A percentile compares a stretch with the other conserved stretches of the same genome.
These are phyloP conservation scores for Annulohypoxylon moriforme DNA, from an alignment of 495 filamentous ascomycete genomes.

Conservation along the genomic window DNA sequence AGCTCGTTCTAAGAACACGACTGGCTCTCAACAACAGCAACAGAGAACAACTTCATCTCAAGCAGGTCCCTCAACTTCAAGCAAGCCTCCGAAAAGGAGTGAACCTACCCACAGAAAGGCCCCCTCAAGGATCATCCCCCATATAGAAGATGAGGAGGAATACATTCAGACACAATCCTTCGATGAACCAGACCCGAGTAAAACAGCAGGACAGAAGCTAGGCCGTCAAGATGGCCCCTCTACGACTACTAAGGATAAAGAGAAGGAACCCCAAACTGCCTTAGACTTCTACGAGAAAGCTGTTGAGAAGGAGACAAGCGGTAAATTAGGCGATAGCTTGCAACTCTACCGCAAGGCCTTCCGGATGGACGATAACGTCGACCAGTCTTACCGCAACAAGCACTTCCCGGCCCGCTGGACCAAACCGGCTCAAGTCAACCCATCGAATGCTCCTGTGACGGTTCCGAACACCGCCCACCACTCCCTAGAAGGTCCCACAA, in stretches of 20 bases:
- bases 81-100: slow-evolving; percentile 44
- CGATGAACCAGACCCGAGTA: slow-evolving; percentile 47
- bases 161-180: slow-evolving; percentile 53
- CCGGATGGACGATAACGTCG: slow-evolving; percentile 84
- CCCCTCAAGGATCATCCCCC: slow-evolving; percentile 24
- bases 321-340: slow-evolving; percentile 89
- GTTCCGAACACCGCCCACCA: slow-evolving; percentile 67
- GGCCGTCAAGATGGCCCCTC: slow-evolving; percentile 24
- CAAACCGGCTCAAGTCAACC: slow-evolving; percentile 56
- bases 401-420: slow-evolving; percentile 76
- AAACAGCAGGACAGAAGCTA: slow-evolving; percentile 28
- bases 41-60: slow-evolving; percentile 20
- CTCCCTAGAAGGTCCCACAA: slow-evolving; percentile 65
- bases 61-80: slow-evolving; percentile 28
- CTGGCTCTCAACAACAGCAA: slow-evolving; percentile 19
- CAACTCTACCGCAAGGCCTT: slow-evolving; percentile 91
- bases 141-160: slow-evolving; percentile 55
- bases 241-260: slow-evolving; percentile 15
- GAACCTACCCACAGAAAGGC: slow-evolving; percentile 38
- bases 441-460: slow-evolving; percentile 64
- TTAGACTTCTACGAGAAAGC: slow-evolving; percentile 94
- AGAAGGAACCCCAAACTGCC: slow-evolving; percentile 75
- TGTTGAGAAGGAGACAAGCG: slow-evolving; percentile 85
- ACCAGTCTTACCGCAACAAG: slow-evolving; percentile 88
- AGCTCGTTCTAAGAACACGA: slow-evolving; percentile 56